Evolutionary conservation across 306 rosid genomes (phyloP), one percentile per base, ranked within the genome.

Genomic region (Ceratonia siliqua): DNA sequence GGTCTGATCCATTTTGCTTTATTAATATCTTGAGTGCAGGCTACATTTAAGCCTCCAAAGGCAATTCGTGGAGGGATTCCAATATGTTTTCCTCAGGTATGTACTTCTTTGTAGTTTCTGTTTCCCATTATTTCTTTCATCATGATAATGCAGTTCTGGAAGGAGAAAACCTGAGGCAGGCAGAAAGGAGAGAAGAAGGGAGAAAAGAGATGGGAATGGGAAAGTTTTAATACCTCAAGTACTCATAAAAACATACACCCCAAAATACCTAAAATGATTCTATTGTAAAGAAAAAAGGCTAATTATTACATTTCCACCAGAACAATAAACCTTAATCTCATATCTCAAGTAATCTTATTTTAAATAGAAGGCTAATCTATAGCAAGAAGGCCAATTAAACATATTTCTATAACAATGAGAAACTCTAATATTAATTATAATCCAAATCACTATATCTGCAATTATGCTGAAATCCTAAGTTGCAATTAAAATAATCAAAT

Each of bases 41-140:
- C 97, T 62, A 55, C 48, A 41, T 92, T 83, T 54, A 82, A 85
- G 76, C 92, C 92, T 75, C 96, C 91, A 13, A 92, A 87, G 75
- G 71, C 94, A 76, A 92, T 92, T 77, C 94, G 91, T 48, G 97
- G 97, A 76, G 97, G 96, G 52, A 92, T 92, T 76, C 96, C 97
- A 35, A 56, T 92, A 54, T 90, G 96, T 78, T 92, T 92, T 85
- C 97, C 97, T 53, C 96, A 92, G 57, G 97, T 92, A 82, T 74
- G 90, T 80, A 74, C 54, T 82, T 78, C 73, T 58, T 66, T 39
- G 49, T 27, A 66, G 28, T 63, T 64, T 67, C n/a, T 84, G 57
- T 77, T 81, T 63, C 32, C 63, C 68, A 71, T 67, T 41, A 45
- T 79, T 66, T 30, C 68, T 71, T 77, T 69, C 79, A 38, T 68